Conservation (phyloP, 176 grass and related monocot genomes). For the Cocos nucifera region DNA sequence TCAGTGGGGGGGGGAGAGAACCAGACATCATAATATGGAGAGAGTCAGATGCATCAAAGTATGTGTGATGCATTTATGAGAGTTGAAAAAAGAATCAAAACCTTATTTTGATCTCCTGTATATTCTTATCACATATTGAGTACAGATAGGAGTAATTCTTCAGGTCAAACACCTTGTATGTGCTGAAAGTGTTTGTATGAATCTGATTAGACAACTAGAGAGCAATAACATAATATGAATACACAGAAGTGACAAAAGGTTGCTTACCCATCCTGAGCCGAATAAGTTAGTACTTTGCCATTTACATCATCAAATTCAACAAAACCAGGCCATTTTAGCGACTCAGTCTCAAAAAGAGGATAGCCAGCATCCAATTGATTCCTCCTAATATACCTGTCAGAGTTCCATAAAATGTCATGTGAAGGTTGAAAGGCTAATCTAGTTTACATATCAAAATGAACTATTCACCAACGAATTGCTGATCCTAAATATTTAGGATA, state of each 20-base stretch:
- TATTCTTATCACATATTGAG: constrained; percentile 3
- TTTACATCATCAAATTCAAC: constrained; percentile 23
- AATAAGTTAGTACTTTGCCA: constrained; percentile 14
- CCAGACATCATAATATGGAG: too few species aligned
- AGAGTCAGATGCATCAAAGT: too few species aligned
- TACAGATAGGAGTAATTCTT: constrained; percentile 6
- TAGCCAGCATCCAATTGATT: constrained; percentile 1
- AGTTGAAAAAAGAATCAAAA: not conserved
- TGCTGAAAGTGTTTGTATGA: constrained; percentile 1
- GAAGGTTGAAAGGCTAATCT: too few species aligned
- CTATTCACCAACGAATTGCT: too few species aligned
- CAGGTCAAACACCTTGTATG: constrained; percentile 15
- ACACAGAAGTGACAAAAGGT: not conserved
- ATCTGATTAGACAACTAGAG: too few species aligned
- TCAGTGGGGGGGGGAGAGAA: too few species aligned
- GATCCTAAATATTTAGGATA: too few species aligned
- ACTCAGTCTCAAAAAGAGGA: constrained; percentile 18
- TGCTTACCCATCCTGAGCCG: not conserved
- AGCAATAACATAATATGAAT: too few species aligned
- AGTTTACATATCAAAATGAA: too few species aligned
- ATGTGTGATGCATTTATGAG: not conserved
- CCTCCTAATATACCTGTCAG: constrained; percentile 6
- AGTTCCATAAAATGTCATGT: not conserved
- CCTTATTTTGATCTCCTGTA: constrained; percentile 19
- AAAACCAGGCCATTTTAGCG: constrained; percentile 10